Percentiles rank a stretch among this genome's conserved stretches.
These are phyloP conservation scores for Neurospora sp. DNA, from an alignment of 495 filamentous ascomycete species.

Conservation along the genomic window DNA sequence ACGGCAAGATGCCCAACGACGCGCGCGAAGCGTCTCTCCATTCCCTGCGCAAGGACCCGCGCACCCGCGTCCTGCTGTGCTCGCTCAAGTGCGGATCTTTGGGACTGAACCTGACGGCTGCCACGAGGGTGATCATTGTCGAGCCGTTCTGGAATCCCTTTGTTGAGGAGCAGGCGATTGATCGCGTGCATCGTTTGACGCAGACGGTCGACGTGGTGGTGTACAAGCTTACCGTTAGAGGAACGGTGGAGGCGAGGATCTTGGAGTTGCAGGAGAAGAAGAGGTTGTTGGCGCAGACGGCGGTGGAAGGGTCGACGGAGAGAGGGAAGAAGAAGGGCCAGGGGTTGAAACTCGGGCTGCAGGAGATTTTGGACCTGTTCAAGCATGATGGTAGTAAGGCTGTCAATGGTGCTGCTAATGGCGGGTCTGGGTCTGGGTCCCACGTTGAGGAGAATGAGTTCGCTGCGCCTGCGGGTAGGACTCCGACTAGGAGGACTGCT, in stretches of 20 bases:
- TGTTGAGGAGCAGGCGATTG: conserved; percentile 96
- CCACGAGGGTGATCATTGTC: conserved; percentile 84
- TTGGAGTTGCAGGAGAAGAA: conserved; percentile 88
- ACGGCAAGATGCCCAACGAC: conserved; percentile 93
- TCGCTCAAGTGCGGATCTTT: conserved; percentile 86
- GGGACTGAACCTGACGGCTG: conserved; percentile 89
- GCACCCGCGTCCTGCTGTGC: conserved; percentile 73
- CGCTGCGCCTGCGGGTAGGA: neutral
- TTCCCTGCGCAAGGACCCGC: conserved; percentile 57
- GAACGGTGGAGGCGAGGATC: conserved; percentile 86
- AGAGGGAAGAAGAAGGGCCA: conserved; percentile 42
- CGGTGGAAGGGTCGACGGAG: conserved; percentile 25
- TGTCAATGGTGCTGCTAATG: neutral
- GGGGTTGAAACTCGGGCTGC: conserved; percentile 73
- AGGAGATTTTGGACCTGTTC: conserved; percentile 88
- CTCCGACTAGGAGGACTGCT: neutral
- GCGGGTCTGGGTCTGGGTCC: neutral
- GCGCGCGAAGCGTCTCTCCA: conserved; percentile 73
- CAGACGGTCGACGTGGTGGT: conserved; percentile 90
- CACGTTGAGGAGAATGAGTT: neutral
- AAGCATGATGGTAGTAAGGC: conserved; percentile 50
- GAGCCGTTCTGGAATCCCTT: conserved; percentile 99
- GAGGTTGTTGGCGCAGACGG: conserved; percentile 63
- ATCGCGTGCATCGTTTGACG: conserved; percentile 92
- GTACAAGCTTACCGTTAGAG: conserved; percentile 79